Base-by-base conservation (phyloP, 176 grass and related monocot genomes). In the Rhynchospora pubera region DNA sequence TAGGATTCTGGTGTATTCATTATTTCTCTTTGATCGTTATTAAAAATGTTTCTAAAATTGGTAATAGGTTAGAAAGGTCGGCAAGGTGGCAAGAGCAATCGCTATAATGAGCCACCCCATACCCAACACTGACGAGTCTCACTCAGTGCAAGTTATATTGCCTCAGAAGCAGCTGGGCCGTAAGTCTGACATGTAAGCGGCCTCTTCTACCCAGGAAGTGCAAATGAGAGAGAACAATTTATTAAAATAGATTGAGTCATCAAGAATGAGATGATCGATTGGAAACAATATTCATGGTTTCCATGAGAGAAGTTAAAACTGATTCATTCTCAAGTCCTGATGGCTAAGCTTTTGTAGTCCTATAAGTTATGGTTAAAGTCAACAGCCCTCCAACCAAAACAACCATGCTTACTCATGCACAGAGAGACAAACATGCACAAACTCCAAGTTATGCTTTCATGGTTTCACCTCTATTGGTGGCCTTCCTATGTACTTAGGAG, bases 51-150 rank as follows among this genome's bases (percentile, higher is more conserved):
- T 74, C 34, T 24, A 42, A 66, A 65, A 30, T 78, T 23, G 1
- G 65, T 85, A 59, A 18, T 77, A 97, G 94, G 92, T 94, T 74
- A 89, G 80, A 82, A 97, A 85, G 53, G 81, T 97, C 60, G 92
- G 92, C 22, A 94, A 91, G 86, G 94, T 97, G 70, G 91, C 86
- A 52, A 85, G 94, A 21, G 94, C 94, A 65, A 94, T 97, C 68
- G 92, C 92, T 60, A 97, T 97, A 67, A 92, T 97, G 94, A 97
- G 94, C 60, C 94, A 94, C 81, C 90, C 92, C 11, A 94, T 94
- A n/a, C 92, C 95, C 77, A 94, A 85, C 87, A 97, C 91, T 26
- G 67, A 90, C 83, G 95, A 97, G 30, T 97, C 90, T 53, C 95
- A 94, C 60, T 97, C 92, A 7, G 95, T 86, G 3, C 95, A 97